Base-by-base conservation (phyloP, 768 basidiomycete species). In the Rhizopogon sp. region DNA sequence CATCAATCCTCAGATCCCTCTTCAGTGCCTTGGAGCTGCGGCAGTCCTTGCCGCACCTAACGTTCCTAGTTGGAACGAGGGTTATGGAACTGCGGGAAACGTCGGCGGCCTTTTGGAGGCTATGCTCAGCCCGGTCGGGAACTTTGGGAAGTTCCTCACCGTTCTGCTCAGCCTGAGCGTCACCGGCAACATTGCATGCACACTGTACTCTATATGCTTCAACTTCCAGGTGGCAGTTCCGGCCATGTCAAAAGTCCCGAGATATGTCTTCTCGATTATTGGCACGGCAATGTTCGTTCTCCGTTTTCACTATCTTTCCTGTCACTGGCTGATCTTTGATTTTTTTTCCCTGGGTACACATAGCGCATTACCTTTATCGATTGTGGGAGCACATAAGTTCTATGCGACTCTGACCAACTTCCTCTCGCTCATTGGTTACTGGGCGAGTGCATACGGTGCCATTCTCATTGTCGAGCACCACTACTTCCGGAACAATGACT, bases 201-300 rank as follows among this genome's bases (percentile, higher is more conserved):
- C 89, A 6, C 84, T 93, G 58, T 97, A 97, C 68, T 90, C 87
- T 43, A 80, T 87, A 55, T 81, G 84, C 58, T 76, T 93, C 55
- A 85, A 82, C 64, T 73, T 90, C 59, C 90, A 93, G 64, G 76
- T 87, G 1, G 76, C 85, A 61, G 66, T 87, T 5, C 88, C 89
- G 0, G 74, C 72, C 41, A 74, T 84, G 35, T 72, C 76, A 10
- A 70, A 64, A 55, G 75, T 90, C 6, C 89, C 88, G 1, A 76
- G 88, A 63, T 90, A 86, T 66, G 70, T 89, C 10, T 84, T 92
- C 65, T 79, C 82, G 5, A 60, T 90, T 11, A 58, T 89, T 46
- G 83, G 83, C 6, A 84, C 79, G 10, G 85, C 79, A 3, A 81
- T 88, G 86, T 88, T 52, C 53, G 82, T 76, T 13, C 29, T 6